Evolutionary conservation across 345 rosid species (phyloP), one percentile per base, ranked within the genome.

Genomic region (Euphorbia peplus): DNA sequence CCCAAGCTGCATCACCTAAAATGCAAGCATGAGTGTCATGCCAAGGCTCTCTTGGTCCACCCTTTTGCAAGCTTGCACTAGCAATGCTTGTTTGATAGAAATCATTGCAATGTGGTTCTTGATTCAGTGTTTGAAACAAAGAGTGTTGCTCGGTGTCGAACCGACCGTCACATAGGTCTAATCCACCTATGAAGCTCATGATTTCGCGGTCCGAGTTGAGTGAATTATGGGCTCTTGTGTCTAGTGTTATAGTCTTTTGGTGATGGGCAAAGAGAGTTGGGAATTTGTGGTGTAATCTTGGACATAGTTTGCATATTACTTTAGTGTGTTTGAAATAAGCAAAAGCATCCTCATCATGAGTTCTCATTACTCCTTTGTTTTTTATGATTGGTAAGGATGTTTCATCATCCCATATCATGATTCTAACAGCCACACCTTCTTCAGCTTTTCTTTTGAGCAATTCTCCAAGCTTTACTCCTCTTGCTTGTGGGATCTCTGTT

Each of bases 31-130:
- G 96, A 30, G 81, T 84, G 42, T 93, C 97, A 39, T 93, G 98
- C 98, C 98, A 91, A 1, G 97, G 98, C 72, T 81, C 92, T 71
- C 97, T 83, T 0, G 98, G 98, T 50, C 98, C 97, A 9, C 98
- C 98, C 75, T 62, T 87, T n/a, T 76, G 82, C 32, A 85, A 81
- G 28, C 79, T 80, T 42, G 96, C 95, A 53, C 96, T 92, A 0
- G 83, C 66, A 2, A 93, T 76, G 62, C 71, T 91, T 8, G 87
- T 85, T 73, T 93, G 97, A 63, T 93, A 90, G 73, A 87, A 93
- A 69, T 89, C 95, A 22, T 28, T 46, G 13, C 52, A 70, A 62
- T 83, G 87, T 16, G 85, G 72, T 0, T 67, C 81, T 15, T 60
- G 73, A 26, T 83, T 82, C 1, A 93, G 88, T 9, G 88, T 82